phyloP scores from a whole-genome alignment of 805 yeast species.

The Monosporozyma solicola region DNA sequence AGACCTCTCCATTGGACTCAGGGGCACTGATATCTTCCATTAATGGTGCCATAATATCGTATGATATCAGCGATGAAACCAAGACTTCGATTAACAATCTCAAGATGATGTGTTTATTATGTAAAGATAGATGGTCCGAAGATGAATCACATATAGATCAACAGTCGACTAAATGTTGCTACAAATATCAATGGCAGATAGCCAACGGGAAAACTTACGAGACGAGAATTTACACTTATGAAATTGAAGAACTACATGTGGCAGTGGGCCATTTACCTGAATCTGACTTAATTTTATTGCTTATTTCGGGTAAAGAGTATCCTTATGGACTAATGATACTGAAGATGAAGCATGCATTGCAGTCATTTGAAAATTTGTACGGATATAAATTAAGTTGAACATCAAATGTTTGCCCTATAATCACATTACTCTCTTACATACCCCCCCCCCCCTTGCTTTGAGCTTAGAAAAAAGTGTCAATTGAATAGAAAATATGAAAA shows the following conservation, averaged over 20 bases:
- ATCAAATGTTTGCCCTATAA: not conserved
- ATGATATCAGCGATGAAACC: conserved; percentile 10
- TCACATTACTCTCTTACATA: too few species aligned
- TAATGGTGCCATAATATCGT: conserved; percentile 27
- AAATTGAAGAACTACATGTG: conserved; percentile 27
- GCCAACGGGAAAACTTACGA: conserved; percentile 3
- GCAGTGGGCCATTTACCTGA: conserved; percentile 24
- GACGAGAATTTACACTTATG: conserved; percentile 25
- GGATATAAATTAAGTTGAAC: conserved; percentile 20
- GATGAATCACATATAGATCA: conserved; percentile 15
- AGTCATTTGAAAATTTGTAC: conserved; percentile 16
- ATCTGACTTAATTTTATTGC: conserved; percentile 22
- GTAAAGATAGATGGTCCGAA: conserved; percentile 28
- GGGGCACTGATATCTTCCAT: conserved; percentile 17
- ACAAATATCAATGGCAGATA: conserved; percentile 6
- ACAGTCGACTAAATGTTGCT: conserved; percentile 11
- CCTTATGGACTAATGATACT: conserved; percentile 27
- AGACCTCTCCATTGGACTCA: conserved; percentile 18
- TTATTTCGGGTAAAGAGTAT: conserved; percentile 17
- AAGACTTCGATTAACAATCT: conserved; percentile 16
- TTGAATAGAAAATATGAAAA: not conserved
- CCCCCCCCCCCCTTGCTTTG: not conserved
- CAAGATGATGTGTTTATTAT: conserved; percentile 27
- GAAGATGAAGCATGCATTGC: conserved; percentile 22
- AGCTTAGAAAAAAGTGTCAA: not conserved